phyloP scores from a whole-genome alignment of 1,284 basidiomycete species.

The Tetrapyrgos nigripes region DNA sequence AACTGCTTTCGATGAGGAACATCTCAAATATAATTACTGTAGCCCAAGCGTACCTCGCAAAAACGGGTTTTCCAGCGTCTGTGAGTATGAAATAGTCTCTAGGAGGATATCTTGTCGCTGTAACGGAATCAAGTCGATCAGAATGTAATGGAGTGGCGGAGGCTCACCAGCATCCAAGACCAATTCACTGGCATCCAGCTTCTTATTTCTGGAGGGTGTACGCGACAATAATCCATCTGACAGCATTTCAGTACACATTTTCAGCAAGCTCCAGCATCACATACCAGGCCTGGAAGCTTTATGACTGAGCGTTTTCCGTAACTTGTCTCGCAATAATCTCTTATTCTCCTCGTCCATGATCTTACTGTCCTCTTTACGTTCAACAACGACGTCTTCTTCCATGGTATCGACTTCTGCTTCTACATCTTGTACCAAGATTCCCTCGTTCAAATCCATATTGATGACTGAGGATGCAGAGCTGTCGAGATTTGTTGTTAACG shows the following conservation, averaged over 20 bases:
- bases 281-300: conserved; percentile 39
- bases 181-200: conserved; percentile 5
- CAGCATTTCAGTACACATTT: neutral
- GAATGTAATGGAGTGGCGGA: conserved; percentile 15
- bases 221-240: conserved; percentile 6
- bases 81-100: conserved; percentile 93
- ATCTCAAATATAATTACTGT: neutral
- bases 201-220: neutral
- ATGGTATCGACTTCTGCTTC: conserved; percentile 61
- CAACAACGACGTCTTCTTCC: conserved; percentile 54
- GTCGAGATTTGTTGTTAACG: conserved; percentile 44
- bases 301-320: conserved; percentile 68
- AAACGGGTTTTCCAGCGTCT: conserved; percentile 94
- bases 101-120: conserved; percentile 59
- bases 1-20: conserved; percentile 41
- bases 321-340: conserved; percentile 68
- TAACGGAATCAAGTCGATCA: conserved; percentile 14
- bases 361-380: conserved; percentile 21
- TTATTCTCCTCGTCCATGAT: conserved; percentile 56
- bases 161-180: conserved; percentile 14
- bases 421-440: conserved; percentile 69
- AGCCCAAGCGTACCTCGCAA: conserved; percentile 64
- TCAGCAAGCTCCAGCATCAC: conserved; percentile 1
- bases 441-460: conserved; percentile 66
- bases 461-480: conserved; percentile 73